phyloP scores from a whole-genome alignment of 192 early-diverging fungal species.

The Coemansia sp. region DNA sequence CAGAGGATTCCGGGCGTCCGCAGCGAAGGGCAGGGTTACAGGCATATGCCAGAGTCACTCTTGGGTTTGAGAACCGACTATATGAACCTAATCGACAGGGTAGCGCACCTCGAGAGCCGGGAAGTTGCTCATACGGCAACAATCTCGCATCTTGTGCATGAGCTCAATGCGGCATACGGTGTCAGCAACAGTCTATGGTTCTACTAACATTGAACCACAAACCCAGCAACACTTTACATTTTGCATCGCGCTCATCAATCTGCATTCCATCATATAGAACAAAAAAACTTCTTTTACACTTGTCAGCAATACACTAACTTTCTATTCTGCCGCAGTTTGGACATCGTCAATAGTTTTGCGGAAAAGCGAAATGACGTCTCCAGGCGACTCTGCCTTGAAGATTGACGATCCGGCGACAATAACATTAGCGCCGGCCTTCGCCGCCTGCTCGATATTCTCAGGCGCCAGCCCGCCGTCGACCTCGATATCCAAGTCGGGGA shows the following conservation, averaged over 20 bases:
- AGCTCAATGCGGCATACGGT: slow-evolving; percentile 4
- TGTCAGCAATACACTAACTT: too few species aligned
- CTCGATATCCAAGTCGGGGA: slow-evolving; percentile 88
- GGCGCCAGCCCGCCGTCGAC: slow-evolving; percentile 90
- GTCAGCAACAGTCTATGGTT: background rate
- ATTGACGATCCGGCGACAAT: slow-evolving; percentile 95
- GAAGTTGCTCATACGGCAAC: background rate
- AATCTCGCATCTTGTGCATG: slow-evolving; percentile 8
- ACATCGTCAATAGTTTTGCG: slow-evolving; percentile 39
- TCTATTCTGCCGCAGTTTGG: slow-evolving; percentile 10
- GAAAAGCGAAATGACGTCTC: slow-evolving; percentile 65
- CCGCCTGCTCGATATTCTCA: slow-evolving; percentile 82
- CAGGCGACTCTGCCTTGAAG: slow-evolving; percentile 74
- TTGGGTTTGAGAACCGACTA: background rate
- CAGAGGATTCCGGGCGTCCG: background rate
- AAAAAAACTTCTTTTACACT: background rate
- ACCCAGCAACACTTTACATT: too few species aligned
- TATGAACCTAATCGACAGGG: background rate
- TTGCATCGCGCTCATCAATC: too few species aligned
- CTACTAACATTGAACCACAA: background rate
- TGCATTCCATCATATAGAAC: too few species aligned
- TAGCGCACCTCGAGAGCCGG: slow-evolving; percentile 1
- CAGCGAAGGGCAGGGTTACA: background rate
- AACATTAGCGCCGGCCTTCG: slow-evolving; percentile 92
- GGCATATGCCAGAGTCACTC: background rate